Conservation (phyloP, 139 green algal species). For the Chlorokybus atmophyticus region DNA sequence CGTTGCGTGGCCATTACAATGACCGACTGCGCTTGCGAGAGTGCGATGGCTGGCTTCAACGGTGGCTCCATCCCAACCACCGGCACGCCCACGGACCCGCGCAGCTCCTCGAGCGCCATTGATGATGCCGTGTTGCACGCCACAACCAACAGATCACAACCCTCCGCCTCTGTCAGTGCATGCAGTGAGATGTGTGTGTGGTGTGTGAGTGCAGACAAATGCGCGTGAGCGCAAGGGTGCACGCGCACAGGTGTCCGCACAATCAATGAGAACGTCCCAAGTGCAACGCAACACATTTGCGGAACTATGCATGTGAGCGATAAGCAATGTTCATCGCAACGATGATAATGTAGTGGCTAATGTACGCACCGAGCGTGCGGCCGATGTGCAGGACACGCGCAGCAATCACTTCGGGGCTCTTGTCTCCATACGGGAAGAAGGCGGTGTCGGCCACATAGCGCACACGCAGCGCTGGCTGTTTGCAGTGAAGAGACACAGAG, state of each 20-base stretch:
- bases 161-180: background rate
- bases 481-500: background rate
- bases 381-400: background rate
- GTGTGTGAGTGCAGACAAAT: too few species aligned
- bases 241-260: too few species aligned
- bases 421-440: conserved; percentile 5
- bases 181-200: background rate
- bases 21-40: background rate
- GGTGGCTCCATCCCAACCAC: conserved; percentile 9
- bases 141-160: conserved; percentile 9
- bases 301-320: too few species aligned
- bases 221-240: too few species aligned
- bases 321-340: too few species aligned
- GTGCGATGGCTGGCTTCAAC: conserved; percentile 1
- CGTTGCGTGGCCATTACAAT: conserved; percentile 1
- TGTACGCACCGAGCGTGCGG: too few species aligned
- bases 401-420: background rate
- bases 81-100: background rate
- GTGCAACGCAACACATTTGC: too few species aligned
- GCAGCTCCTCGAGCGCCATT: background rate
- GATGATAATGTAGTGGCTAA: too few species aligned
- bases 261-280: too few species aligned
- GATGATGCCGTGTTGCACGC: conserved; percentile 12
- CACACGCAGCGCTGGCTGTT: background rate
- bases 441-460: background rate